These are phyloP conservation scores for Nothophytophthora sp. DNA, from an alignment of 352 stramenopile species.

Conservation along the genomic window DNA sequence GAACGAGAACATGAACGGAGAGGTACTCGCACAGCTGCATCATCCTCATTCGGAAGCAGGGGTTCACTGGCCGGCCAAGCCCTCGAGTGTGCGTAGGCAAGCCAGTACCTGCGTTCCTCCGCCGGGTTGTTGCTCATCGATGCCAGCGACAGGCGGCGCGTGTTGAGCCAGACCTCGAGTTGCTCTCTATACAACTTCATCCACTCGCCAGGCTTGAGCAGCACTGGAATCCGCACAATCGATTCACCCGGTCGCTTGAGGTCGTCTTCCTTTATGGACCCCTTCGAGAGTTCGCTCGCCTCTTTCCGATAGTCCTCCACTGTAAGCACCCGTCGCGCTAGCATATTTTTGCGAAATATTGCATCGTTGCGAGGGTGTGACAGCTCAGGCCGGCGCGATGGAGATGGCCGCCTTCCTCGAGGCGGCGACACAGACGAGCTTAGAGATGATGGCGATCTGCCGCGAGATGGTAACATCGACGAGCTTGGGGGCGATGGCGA, in stretches of 20 bases:
- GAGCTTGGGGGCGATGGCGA: no score
- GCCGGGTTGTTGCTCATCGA: conserved; percentile 19
- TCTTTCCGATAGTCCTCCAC: conserved; percentile 27
- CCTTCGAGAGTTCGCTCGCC: conserved; percentile 24
- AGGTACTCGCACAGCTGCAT: neutral
- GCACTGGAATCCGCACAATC: conserved; percentile 21
- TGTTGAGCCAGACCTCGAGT: conserved; percentile 26
- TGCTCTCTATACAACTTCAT: conserved; percentile 25
- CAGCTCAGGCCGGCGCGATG: neutral
- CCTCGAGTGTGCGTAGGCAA: conserved; percentile 27
- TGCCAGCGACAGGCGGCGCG: conserved; percentile 10
- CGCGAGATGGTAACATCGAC: no score
- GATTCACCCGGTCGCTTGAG: conserved; percentile 22
- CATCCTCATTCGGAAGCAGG: neutral
- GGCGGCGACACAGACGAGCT: no score
- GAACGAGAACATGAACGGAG: conserved; percentile 15
- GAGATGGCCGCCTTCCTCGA: neutral
- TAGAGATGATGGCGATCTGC: no score
- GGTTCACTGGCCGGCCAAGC: conserved; percentile 9
- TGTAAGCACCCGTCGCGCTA: conserved; percentile 28
- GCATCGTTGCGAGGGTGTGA: conserved; percentile 2
- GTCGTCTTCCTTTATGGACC: conserved; percentile 23
- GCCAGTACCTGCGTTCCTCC: conserved; percentile 29
- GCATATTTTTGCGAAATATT: conserved; percentile 6
- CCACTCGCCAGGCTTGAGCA: conserved; percentile 21